Evolutionary conservation across 768 basidiomycete genomes (phyloP), one percentile per base, ranked within the genome.

Genomic region (Ramaria sp.): DNA sequence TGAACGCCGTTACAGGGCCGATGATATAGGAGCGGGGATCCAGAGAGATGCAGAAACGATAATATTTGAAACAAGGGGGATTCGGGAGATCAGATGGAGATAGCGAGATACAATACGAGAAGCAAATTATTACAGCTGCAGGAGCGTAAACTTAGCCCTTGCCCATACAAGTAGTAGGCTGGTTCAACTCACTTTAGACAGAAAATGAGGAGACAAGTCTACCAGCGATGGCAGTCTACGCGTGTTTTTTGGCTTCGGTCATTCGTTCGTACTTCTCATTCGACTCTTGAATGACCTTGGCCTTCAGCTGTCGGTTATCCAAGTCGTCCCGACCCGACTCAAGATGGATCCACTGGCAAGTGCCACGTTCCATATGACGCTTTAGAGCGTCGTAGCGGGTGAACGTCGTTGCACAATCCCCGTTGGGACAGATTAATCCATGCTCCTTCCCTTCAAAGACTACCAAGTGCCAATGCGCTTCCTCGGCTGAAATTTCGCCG

Each of bases 301-400:
- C 41, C 31, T 54, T 54, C 9, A 46, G 22, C 24, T 30, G 34
- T 11, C 53, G 53, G 24, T 33, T 54, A n/a, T 54, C 53, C 10
- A 54, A 39, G 42, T 24, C 10, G 15, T 30, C 24, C 24, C 6
- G 11, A 9, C 12, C n/a, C 22, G 27, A 49, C 2, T 30, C 27
- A n/a, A 30, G 19, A 7, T 49, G 22, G 46, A 15, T 24, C 19
- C 34, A 39, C 13, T 37, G 46, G 31, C 55, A 57, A 4, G 55
- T 48, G 46, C 48, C 46, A 22, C 42, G 53, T 17, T 57, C 45
- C 55, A 57, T 57, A 30, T 57, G 55, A 22, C 54, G 54, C 17
- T 37, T 46, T 5, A 56, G 27, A 11, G 54, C 54, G 24, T 56
- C 54, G 20, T 56, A 47, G 19, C 54, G 42, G 11, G 54, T 56